Conservation (phyloP, 495 filamentous ascomycete genomes). For the Tuber magnatum region DNA sequence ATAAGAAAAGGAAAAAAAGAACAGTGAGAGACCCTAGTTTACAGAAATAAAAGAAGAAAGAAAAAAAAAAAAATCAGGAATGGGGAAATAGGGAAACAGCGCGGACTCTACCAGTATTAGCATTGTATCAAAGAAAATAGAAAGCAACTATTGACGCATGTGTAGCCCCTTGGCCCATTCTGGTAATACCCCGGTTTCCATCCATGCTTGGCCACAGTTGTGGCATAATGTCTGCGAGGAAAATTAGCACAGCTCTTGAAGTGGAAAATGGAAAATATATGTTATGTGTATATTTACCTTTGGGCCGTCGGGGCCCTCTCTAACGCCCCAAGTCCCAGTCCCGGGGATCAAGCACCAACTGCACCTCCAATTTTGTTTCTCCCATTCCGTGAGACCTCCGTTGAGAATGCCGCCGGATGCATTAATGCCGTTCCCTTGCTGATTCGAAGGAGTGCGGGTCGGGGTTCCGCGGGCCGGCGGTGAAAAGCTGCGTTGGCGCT, state of each 20-base stretch:
- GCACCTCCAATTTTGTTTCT: conserved; percentile 82
- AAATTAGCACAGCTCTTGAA: conserved; percentile 21
- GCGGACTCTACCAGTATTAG: conserved; percentile 2
- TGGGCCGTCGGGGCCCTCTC: conserved; percentile 79
- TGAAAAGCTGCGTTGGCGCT: conserved; percentile 77
- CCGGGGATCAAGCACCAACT: conserved; percentile 84
- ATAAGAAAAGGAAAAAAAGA: neutral
- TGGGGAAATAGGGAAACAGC: conserved; percentile 3
- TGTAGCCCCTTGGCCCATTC: conserved; percentile 78
- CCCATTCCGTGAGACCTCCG: conserved; percentile 67
- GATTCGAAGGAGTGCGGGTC: conserved; percentile 66
- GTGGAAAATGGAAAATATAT: conserved; percentile 6
- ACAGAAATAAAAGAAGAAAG: neutral
- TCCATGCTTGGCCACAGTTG: conserved; percentile 85
- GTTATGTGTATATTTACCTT: conserved; percentile 55
- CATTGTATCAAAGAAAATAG: neutral
- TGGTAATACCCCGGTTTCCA: conserved; percentile 76
- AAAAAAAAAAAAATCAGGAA: conserved; percentile 8
- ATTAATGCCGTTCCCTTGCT: conserved; percentile 57
- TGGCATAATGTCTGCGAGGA: conserved; percentile 72
- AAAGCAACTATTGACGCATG: conserved; percentile 18
- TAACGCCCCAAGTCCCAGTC: conserved; percentile 82
- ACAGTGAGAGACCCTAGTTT: conserved; percentile 6
- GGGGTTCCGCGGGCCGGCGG: conserved; percentile 62
- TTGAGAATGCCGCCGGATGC: conserved; percentile 59